Conservation (phyloP, 2,329 filamentous ascomycete species). For the Aurifilum marmelostoma region DNA sequence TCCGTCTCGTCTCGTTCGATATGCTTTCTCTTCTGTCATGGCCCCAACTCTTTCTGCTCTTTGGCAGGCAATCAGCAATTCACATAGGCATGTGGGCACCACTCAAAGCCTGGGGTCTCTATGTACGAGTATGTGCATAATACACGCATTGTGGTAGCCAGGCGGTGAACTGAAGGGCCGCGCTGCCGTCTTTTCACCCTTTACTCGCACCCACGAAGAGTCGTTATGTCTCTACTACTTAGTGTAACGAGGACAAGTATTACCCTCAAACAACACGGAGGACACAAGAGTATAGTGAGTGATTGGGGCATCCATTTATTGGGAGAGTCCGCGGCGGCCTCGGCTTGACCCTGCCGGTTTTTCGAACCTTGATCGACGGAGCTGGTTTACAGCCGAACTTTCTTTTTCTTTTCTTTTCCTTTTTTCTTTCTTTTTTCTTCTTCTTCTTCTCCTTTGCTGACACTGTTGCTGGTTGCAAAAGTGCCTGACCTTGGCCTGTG, state of each 20-base stretch:
- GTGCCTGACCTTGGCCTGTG: neutral
- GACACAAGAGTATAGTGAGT: neutral
- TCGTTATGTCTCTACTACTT: neutral
- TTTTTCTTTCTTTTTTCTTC: neutral
- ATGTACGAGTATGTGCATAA: neutral
- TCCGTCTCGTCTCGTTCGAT: neutral
- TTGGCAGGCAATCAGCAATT: neutral
- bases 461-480: neutral
- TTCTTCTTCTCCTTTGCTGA: neutral
- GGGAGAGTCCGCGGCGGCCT: neutral
- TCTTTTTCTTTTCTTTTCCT: neutral
- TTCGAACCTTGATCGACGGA: neutral
- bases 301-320: neutral
- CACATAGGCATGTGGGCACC: neutral
- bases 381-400: neutral
- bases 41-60: neutral
- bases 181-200: neutral
- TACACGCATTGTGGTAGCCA: neutral
- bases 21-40: neutral
- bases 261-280: neutral
- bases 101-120: neutral
- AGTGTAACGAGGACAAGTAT: no score
- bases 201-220: neutral
- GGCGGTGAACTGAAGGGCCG: neutral
- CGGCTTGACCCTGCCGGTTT: neutral